Conservation (phyloP, 2,329 filamentous ascomycete species). For the Biscogniauxia sp. region DNA sequence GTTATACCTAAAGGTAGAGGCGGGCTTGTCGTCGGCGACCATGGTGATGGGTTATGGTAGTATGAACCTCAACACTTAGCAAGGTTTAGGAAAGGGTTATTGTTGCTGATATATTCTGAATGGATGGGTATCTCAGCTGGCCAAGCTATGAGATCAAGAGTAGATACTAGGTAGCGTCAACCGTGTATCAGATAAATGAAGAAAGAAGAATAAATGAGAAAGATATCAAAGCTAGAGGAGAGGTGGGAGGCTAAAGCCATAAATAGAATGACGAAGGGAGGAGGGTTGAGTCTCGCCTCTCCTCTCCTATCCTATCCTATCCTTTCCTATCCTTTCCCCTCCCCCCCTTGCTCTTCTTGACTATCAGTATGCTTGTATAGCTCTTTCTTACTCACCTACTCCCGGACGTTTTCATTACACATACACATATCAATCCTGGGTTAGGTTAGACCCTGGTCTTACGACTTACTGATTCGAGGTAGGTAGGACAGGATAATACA, state of each 20-base stretch:
- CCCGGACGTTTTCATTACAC: too few relatives aligned
- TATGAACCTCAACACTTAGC: neutral
- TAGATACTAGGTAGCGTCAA: too few relatives aligned
- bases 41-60: conserved; percentile 31
- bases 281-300: too few relatives aligned
- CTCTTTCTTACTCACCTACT: too few relatives aligned
- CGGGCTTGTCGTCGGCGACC: conserved; percentile 42
- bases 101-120: neutral
- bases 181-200: neutral
- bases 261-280: too few relatives aligned
- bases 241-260: too few relatives aligned
- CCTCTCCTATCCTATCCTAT: too few relatives aligned
- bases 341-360: too few relatives aligned
- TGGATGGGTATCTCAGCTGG: neutral
- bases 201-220: too few relatives aligned
- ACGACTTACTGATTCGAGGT: neutral
- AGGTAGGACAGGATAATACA: neutral
- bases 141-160: neutral
- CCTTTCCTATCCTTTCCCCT: too few relatives aligned
- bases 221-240: too few relatives aligned
- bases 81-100: neutral
- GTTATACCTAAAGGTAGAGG: conserved; percentile 51
- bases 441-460: neutral
- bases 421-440: neutral
- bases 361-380: too few relatives aligned